phyloP scores from a whole-genome alignment of 2,329 filamentous ascomycete genomes.

The Gyromitra esculenta region DNA sequence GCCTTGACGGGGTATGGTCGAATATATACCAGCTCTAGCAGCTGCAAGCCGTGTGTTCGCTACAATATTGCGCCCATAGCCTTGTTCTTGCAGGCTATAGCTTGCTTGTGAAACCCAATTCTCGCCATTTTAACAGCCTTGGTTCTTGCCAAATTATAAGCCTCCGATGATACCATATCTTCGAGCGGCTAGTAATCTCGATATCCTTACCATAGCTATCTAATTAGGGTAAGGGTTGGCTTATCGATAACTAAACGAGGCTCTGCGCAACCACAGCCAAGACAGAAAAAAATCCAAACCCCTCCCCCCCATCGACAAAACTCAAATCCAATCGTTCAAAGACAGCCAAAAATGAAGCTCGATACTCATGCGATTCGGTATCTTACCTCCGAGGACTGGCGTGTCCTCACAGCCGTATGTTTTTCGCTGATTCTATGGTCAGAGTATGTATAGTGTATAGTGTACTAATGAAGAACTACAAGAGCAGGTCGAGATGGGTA shows the following conservation, averaged over 20 bases:
- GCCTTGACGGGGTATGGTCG: neutral
- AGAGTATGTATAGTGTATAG: conserved; percentile 26
- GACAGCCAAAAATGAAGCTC: conserved; percentile 76
- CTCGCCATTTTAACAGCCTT: no score
- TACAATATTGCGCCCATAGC: no score
- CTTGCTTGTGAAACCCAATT: no score
- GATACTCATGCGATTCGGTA: conserved; percentile 94
- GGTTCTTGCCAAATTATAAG: no score
- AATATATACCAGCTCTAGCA: neutral
- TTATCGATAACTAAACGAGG: conserved; percentile 1
- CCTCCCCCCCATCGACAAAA: conserved; percentile 15
- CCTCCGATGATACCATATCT: no score
- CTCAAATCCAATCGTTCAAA: neutral
- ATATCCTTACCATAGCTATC: neutral
- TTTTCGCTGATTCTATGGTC: neutral
- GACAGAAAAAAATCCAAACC: conserved; percentile 33
- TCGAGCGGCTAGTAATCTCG: no score
- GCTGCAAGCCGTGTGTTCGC: no score
- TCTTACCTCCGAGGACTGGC: conserved; percentile 91
- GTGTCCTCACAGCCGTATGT: conserved; percentile 85
- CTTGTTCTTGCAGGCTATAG: no score
- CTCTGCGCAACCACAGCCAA: conserved; percentile 16
- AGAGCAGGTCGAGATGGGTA: conserved; percentile 85
- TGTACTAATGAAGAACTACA: conserved; percentile 48
- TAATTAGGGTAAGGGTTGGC: conserved; percentile 26